phyloP scores from a whole-genome alignment of 208 protist genomes.

The Novymonas esmeraldas region DNA sequence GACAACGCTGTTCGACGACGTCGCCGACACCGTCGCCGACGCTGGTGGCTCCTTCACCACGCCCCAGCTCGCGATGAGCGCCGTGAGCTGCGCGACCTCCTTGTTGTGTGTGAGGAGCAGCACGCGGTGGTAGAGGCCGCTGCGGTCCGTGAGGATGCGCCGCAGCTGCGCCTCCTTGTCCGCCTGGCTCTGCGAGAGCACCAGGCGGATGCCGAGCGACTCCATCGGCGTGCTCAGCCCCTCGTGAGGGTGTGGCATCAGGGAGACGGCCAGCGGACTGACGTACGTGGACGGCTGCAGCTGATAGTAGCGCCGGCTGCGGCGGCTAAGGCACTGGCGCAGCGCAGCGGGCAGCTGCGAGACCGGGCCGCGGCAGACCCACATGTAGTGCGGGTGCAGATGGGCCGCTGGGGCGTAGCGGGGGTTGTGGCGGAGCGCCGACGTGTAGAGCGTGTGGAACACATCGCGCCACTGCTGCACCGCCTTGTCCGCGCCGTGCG shows the following conservation, averaged over 20 bases:
- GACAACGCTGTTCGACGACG: constrained; percentile 23
- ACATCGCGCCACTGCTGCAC: constrained; percentile 31
- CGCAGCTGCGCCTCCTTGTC: constrained; percentile 60
- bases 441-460: constrained; percentile 1
- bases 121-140: constrained; percentile 44
- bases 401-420: constrained; percentile 23
- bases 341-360: constrained; percentile 36
- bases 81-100: constrained; percentile 62
- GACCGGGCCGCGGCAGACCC: constrained; percentile 57
- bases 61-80: constrained; percentile 51
- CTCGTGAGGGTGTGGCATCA: constrained; percentile 35
- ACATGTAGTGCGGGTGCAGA: constrained; percentile 41
- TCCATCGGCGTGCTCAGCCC: constrained; percentile 45
- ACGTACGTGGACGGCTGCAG: constrained; percentile 42
- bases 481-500: constrained; percentile 14
- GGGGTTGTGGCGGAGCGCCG: constrained; percentile 16
- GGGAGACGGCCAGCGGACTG: constrained; percentile 22
- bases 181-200: constrained; percentile 53
- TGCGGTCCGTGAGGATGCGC: constrained; percentile 48
- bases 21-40: not conserved
- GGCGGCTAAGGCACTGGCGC: constrained; percentile 52
- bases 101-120: constrained; percentile 79
- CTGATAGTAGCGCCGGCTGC: constrained; percentile 76
- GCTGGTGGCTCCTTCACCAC: constrained; percentile 25
- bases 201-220: constrained; percentile 47